Percentiles rank a stretch among this genome's conserved stretches.
phyloP scores from a whole-genome alignment of 345 rosid genomes.

The Salix viminalis region DNA sequence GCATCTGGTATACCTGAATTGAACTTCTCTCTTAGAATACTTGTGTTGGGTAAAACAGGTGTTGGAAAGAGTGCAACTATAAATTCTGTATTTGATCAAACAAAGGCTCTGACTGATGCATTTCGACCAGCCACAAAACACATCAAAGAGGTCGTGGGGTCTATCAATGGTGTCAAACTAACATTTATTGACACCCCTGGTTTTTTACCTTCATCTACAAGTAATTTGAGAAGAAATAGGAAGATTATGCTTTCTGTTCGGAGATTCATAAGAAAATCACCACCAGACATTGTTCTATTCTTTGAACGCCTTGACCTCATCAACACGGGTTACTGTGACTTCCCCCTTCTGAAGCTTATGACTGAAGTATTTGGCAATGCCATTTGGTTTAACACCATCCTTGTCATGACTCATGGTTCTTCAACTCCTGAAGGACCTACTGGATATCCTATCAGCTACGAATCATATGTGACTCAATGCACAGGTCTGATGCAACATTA shows the following conservation, averaged over 20 bases:
- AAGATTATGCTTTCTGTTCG: slow-evolving; percentile 63
- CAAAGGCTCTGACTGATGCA: slow-evolving; percentile 65
- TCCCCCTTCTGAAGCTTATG: slow-evolving; percentile 71
- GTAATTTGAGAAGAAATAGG: slow-evolving; percentile 62
- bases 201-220: slow-evolving; percentile 48
- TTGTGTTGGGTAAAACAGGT: slow-evolving; percentile 89
- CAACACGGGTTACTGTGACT: slow-evolving; percentile 56
- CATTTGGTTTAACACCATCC: slow-evolving; percentile 83
- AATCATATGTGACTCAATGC: slow-evolving; percentile 65
- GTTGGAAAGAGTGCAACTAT: slow-evolving; percentile 97
- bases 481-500: slow-evolving; percentile 64
- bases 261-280: slow-evolving; percentile 63
- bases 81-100: slow-evolving; percentile 74
- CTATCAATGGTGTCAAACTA: slow-evolving; percentile 61
- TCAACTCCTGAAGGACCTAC: slow-evolving; percentile 62
- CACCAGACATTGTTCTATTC: slow-evolving; percentile 77
- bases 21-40: slow-evolving; percentile 65
- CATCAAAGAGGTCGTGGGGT: slow-evolving; percentile 68
- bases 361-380: slow-evolving; percentile 70
- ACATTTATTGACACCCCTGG: slow-evolving; percentile 94
- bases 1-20: slow-evolving; percentile 58
- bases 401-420: slow-evolving; percentile 86
- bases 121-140: slow-evolving; percentile 63
- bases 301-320: slow-evolving; percentile 76
- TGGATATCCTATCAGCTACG: slow-evolving; percentile 61